Percentiles rank a stretch among this genome's conserved stretches.
These are phyloP conservation scores for Lobulomyces angularis DNA, from an alignment of 192 early-diverging fungal genomes.

Conservation along the genomic window DNA sequence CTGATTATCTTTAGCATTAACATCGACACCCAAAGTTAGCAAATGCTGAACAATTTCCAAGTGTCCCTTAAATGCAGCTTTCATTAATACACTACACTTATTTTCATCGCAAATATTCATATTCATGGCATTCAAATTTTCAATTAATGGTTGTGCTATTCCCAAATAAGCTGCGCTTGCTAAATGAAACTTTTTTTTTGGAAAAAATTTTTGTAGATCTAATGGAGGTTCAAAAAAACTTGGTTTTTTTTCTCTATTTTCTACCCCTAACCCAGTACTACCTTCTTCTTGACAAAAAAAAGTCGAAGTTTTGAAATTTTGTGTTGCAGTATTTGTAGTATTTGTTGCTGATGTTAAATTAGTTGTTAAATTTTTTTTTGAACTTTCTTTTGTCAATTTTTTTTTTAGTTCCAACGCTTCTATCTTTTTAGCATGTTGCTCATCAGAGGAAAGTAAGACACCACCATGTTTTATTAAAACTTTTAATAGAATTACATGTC, in stretches of 20 bases:
- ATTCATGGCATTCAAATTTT: background rate
- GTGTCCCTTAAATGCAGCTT: slow-evolving; percentile 31
- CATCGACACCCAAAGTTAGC: slow-evolving; percentile 7
- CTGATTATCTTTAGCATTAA: slow-evolving; percentile 13
- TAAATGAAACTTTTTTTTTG: slow-evolving; percentile 1
- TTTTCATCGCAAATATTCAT: slow-evolving; percentile 10
- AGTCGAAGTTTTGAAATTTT: too few relatives aligned
- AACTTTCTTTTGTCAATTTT: background rate
- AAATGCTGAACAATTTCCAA: slow-evolving; percentile 11
- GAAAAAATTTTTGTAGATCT: background rate
- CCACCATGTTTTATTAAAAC: slow-evolving; percentile 23
- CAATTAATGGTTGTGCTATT: background rate
- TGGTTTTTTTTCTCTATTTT: slow-evolving; percentile 1
- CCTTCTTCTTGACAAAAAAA: too few relatives aligned
- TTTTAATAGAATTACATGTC: slow-evolving; percentile 9
- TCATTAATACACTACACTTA: slow-evolving; percentile 34
- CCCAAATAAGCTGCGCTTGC: slow-evolving; percentile 27
- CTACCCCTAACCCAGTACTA: background rate
- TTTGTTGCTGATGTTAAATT: slow-evolving; percentile 3
- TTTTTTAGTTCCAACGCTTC: background rate
- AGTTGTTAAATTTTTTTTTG: slow-evolving; percentile 2
- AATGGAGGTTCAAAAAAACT: background rate
- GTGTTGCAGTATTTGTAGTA: slow-evolving; percentile 1
- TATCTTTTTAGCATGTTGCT: slow-evolving; percentile 2
- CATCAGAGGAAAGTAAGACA: slow-evolving; percentile 12